phyloP scores from a whole-genome alignment of 108 stramenopile genomes.

The Pseudonitzschia pungens region DNA sequence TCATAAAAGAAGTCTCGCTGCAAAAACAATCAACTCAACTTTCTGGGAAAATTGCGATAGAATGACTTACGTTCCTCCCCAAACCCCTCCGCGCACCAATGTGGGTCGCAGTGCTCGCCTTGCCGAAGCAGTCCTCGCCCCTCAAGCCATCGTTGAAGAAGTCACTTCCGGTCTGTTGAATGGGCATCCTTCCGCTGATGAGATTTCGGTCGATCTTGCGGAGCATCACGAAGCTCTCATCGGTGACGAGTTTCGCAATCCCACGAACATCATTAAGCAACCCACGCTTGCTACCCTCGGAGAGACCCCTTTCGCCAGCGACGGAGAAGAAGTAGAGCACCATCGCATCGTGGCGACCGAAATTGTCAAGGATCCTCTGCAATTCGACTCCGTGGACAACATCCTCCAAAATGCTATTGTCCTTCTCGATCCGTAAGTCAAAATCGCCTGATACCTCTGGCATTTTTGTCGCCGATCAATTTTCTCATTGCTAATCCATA shows the following conservation, averaged over 20 bases:
- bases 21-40: too few relatives aligned
- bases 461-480: background rate
- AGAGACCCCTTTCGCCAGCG: background rate
- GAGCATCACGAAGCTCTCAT: background rate
- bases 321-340: constrained; percentile 22
- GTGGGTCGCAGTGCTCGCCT: background rate
- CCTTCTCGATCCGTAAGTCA: constrained; percentile 40
- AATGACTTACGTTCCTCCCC: background rate
- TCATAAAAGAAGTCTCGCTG: too few relatives aligned
- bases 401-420: constrained; percentile 54
- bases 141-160: background rate
- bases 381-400: constrained; percentile 21
- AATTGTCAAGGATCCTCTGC: constrained; percentile 45
- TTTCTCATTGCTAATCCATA: background rate
- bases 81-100: background rate
- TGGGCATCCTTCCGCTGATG: background rate
- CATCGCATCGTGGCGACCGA: constrained; percentile 58
- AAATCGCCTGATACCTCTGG: background rate
- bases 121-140: background rate
- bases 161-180: background rate
- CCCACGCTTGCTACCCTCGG: background rate
- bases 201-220: background rate
- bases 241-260: background rate
- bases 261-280: background rate
- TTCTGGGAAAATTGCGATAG: too few relatives aligned